phyloP scores from a whole-genome alignment of 768 basidiomycete species.

The Boletus pseudopeckii region DNA sequence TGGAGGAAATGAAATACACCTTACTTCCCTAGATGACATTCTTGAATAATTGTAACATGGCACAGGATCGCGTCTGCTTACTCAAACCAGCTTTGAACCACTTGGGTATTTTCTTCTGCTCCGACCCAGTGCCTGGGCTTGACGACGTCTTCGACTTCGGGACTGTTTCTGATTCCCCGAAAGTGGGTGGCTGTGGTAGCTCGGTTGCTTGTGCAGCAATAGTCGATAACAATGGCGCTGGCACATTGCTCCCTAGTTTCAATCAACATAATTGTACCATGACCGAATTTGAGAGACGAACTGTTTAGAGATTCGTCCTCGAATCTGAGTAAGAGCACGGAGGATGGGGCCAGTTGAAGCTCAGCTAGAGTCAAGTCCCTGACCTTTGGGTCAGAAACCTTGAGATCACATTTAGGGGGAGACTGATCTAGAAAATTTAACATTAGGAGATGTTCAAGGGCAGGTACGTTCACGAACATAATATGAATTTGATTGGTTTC shows the following conservation, averaged over 20 bases:
- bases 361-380: constrained; percentile 65
- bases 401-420: constrained; percentile 80
- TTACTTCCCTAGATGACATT: constrained; percentile 21
- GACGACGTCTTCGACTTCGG: constrained; percentile 10
- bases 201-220: constrained; percentile 61
- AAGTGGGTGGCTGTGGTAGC: constrained; percentile 57
- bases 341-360: constrained; percentile 76
- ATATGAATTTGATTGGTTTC: constrained; percentile 75
- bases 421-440: constrained; percentile 54
- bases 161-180: constrained; percentile 17
- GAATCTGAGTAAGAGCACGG: constrained; percentile 73
- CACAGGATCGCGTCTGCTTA: constrained; percentile 29
- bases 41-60: neutral
- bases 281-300: constrained; percentile 23
- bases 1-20: constrained; percentile 36
- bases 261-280: neutral
- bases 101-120: constrained; percentile 64
- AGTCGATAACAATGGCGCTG: constrained; percentile 61
- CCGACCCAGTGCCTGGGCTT: constrained; percentile 17
- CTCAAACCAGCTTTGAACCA: constrained; percentile 72
- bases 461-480: constrained; percentile 54
- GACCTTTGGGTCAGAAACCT: constrained; percentile 72
- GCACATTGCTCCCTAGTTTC: constrained; percentile 45
- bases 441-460: neutral
- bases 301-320: constrained; percentile 70